A percentile compares a stretch with the other conserved stretches of the same genome.
Conservation (phyloP, 768 basidiomycete species). For the Russula lepida region DNA sequence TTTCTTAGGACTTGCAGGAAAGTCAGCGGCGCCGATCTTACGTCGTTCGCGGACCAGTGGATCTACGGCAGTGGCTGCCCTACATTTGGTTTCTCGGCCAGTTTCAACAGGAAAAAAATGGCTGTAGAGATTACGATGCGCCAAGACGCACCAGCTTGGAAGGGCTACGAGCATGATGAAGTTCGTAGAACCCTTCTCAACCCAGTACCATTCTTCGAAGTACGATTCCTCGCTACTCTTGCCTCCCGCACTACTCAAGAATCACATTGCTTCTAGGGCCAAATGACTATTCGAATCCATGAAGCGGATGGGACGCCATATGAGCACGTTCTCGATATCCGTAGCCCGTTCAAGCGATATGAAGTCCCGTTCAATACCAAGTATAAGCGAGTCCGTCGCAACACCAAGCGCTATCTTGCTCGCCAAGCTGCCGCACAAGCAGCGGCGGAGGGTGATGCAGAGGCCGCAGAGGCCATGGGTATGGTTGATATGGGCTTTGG, state of each 20-base stretch:
- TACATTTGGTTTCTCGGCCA: slow-evolving; percentile 78
- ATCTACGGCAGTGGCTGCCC: slow-evolving; percentile 97
- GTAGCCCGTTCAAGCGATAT: slow-evolving; percentile 80
- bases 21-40: slow-evolving; percentile 83
- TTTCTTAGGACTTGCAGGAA: slow-evolving; percentile 91
- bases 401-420: slow-evolving; percentile 92
- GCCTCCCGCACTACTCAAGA: neutral
- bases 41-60: slow-evolving; percentile 97
- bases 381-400: slow-evolving; percentile 91
- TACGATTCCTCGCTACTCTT: slow-evolving; percentile 27
- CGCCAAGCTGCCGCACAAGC: slow-evolving; percentile 89
- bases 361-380: slow-evolving; percentile 99
- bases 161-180: slow-evolving; percentile 55
- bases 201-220: slow-evolving; percentile 87
- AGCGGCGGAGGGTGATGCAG: slow-evolving; percentile 84
- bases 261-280: slow-evolving; percentile 46
- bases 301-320: slow-evolving; percentile 99
- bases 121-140: slow-evolving; percentile 93
- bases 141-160: slow-evolving; percentile 76
- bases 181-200: slow-evolving; percentile 59
- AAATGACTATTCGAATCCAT: slow-evolving; percentile 98
- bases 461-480: slow-evolving; percentile 89
- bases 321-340: slow-evolving; percentile 94
- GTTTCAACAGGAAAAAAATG: slow-evolving; percentile 97
- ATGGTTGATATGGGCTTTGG: slow-evolving; percentile 94